These are phyloP conservation scores for Hygrophoropsis aurantiaca DNA, from an alignment of 768 basidiomycete genomes.

Conservation along the genomic window DNA sequence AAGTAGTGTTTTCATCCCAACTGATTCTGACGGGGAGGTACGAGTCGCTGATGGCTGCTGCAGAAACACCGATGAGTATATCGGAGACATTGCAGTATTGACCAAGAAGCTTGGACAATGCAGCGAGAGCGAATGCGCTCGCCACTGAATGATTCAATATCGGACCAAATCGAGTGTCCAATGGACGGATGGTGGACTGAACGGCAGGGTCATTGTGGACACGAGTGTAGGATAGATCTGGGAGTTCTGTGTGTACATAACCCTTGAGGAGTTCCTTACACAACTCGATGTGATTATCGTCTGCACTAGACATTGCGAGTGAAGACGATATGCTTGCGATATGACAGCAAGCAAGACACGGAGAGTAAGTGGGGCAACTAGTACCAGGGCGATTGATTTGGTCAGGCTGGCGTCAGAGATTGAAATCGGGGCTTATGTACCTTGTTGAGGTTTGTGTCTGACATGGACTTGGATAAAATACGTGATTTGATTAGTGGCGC, in stretches of 20 bases:
- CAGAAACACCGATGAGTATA: constrained; percentile 16
- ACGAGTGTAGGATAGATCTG: constrained; percentile 18
- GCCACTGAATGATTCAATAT: constrained; percentile 4
- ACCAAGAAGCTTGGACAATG: constrained; percentile 20
- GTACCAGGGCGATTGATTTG: too few relatives aligned
- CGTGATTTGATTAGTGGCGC: too few relatives aligned
- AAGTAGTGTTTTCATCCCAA: constrained; percentile 18
- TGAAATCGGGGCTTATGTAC: too few relatives aligned
- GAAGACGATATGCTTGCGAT: neutral
- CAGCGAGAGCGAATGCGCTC: constrained; percentile 15
- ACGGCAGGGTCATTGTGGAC: constrained; percentile 1
- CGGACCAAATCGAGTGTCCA: constrained; percentile 1
- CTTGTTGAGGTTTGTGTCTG: too few relatives aligned
- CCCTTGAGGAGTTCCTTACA: constrained; percentile 1
- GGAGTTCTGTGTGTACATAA: constrained; percentile 12
- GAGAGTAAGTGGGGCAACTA: too few relatives aligned
- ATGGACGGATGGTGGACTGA: neutral
- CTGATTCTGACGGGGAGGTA: constrained; percentile 11
- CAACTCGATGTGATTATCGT: constrained; percentile 3
- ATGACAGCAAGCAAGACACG: too few relatives aligned
- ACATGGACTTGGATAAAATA: too few relatives aligned
- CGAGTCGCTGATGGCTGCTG: neutral
- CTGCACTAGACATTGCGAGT: neutral
- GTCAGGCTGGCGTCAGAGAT: too few relatives aligned
- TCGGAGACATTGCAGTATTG: constrained; percentile 19